Base-by-base conservation (phyloP, 495 filamentous ascomycete genomes). In the Xylona heveae region DNA sequence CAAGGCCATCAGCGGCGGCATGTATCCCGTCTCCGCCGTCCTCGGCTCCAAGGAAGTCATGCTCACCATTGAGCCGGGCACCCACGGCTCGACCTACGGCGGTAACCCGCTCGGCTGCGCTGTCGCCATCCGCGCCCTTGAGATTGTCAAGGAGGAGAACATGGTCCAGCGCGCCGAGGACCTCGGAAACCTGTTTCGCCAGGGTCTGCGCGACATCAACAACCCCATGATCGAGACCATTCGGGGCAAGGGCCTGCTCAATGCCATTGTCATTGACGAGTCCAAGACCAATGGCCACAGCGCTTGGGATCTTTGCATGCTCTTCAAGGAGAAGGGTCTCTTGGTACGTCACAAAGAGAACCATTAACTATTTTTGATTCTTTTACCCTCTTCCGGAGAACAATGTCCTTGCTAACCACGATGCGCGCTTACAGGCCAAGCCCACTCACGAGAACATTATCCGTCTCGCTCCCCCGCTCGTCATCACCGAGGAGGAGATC, bases 361-460 rank as follows among this genome's bases (percentile, higher is more conserved):
- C 49, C 50, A 48, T 49, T 53, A 35, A 44, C 55, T 17, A 61
- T 16, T 13, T 5, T 13, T 5, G 10, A 6, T 40, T n/a, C 19
- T 18, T 21, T 19, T 19, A 12, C 19, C 24, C 10, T 15, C 28
- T 24, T 33, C 28, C 20, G 14, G 16, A 16, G 19, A 36, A 47
- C 18, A 39, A 31, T 23, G 30, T 33, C 18, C 38, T 34, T 37
- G 45, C 55, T 59, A 19, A 30, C 41, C 50, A 28, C 45, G 43
- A 45, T 54, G 42, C 27, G 45, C 34, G 31, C 32, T 19, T 12
- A 43, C 50, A 92, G 80, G 88, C 88, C 36, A 99, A 99, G 66
- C 90, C 90, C 6, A 99, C 90, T 21, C 88, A 97, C 53, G 71
- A 91, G 43, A 94, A 95, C 50, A 95, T 95, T 55, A 95, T 68